Evolutionary conservation across 179 eudicot species (phyloP), one percentile per base, ranked within the genome.

Genomic region (Silene vulgaris): DNA sequence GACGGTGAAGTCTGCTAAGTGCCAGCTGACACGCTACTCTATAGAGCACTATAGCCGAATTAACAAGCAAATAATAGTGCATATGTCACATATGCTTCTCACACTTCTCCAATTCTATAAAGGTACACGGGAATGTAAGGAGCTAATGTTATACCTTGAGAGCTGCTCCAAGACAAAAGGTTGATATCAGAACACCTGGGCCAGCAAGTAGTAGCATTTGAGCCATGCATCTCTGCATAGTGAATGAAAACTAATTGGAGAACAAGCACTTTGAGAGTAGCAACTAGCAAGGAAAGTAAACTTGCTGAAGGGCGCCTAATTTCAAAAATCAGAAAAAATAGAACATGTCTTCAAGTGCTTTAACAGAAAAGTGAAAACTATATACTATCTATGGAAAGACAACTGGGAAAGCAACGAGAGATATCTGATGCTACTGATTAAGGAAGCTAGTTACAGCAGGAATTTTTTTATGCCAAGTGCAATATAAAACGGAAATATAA

Each of bases 201-300:
- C 95, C 98, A 78, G 97, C 98, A 86, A 94, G 98, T 23, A 92
- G 65, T 76, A 94, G 67, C 98, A 94, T 94, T 86, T 94, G 97
- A 76, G 85, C 89, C 43, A 87, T 81, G 77, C 97, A 94, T 77
- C 87, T 92, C 98, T 94, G 90, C 82, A 82, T 23, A 43, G 19
- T 40, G 45, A 77, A 73, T 23, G 11, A 26, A 74, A 70, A 57
- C 6, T 52, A 43, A 28, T 74, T 72, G 20, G 50, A 37, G 65
- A 23, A 64, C 64, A 56, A 8, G 35, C 62, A 54, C 23, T 13
- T 14, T 30, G 13, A 54, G 52, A 65, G 21, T 45, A 60, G 16
- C 43, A 65, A 65, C n/a, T 45, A 60, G 16, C 43, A 65, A 48
- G 26, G 29, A 56, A 67, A 23, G 30, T 16, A 11, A 65, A 62